phyloP scores from a whole-genome alignment of 129 eudicot species.

The Deinandra increscens region DNA sequence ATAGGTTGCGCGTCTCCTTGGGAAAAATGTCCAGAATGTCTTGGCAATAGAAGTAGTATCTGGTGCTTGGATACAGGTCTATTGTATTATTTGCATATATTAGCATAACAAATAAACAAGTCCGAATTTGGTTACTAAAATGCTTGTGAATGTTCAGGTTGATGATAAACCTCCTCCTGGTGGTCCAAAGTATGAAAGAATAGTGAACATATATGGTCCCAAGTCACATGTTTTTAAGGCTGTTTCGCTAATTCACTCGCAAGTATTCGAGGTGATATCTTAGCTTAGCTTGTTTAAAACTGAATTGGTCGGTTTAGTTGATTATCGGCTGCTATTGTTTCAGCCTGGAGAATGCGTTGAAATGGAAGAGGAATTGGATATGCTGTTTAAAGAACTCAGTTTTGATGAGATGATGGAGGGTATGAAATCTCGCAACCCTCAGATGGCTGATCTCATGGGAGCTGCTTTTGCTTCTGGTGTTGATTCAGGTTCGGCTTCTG shows the following conservation, averaged over 20 bases:
- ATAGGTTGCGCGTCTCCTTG: constrained; percentile 14
- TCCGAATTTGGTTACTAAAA: neutral
- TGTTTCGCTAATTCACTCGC: constrained; percentile 6
- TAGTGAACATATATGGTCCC: constrained; percentile 23
- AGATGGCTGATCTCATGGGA: neutral
- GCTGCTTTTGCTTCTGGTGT: neutral
- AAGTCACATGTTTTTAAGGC: constrained; percentile 21
- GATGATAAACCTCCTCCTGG: constrained; percentile 17
- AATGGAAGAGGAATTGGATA: neutral
- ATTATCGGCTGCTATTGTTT: neutral
- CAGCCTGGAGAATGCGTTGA: constrained; percentile 21
- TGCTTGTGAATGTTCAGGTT: constrained; percentile 1
- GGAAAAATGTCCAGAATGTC: neutral
- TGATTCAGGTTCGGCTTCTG: neutral
- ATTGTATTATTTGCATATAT: neutral
- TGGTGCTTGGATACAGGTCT: constrained; percentile 25
- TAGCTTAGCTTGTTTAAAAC: constrained; percentile 5
- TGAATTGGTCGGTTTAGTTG: neutral
- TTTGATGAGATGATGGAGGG: constrained; percentile 13
- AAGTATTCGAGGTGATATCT: constrained; percentile 17
- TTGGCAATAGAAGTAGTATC: constrained; percentile 14
- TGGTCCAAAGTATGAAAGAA: constrained; percentile 20
- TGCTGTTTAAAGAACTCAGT: constrained; percentile 15
- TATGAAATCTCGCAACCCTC: constrained; percentile 8
- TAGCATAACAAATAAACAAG: neutral